Conservation (phyloP, 2,329 filamentous ascomycete species). For the Fusarium lyarnte region DNA sequence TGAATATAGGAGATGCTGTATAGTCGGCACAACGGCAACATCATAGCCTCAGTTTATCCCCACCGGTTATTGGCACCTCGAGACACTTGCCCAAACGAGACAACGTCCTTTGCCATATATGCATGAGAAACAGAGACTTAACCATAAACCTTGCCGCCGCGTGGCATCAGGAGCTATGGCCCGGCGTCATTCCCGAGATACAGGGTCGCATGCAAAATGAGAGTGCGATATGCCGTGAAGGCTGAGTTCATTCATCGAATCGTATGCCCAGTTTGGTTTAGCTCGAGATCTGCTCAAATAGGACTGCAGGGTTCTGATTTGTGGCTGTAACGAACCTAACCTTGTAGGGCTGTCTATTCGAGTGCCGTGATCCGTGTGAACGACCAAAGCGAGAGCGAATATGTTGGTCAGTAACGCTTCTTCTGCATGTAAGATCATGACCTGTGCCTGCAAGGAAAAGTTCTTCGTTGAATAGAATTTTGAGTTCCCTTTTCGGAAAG, state of each 20-base stretch:
- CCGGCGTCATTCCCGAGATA: not conserved
- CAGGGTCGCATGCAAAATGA: not conserved
- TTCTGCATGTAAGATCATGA: slow-evolving; percentile 1
- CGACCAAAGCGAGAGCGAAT: not conserved
- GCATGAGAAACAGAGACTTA: not conserved
- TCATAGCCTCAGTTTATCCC: slow-evolving; percentile 8
- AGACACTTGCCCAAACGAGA: slow-evolving; percentile 3
- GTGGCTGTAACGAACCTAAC: slow-evolving; percentile 19
- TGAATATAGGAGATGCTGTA: not conserved
- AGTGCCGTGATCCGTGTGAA: slow-evolving; percentile 17
- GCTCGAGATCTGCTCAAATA: slow-evolving; percentile 3
- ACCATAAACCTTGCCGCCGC: not conserved
- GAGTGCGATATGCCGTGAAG: not conserved
- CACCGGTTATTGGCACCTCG: slow-evolving; percentile 2
- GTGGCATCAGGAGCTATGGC: not conserved
- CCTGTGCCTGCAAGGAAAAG: not conserved
- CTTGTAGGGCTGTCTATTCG: slow-evolving; percentile 29
- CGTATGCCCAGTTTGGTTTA: slow-evolving; percentile 19
- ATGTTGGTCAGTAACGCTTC: not conserved
- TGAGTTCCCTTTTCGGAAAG: not conserved
- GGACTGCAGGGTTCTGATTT: not conserved
- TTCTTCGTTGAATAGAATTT: not conserved
- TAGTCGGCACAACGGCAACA: slow-evolving; percentile 13
- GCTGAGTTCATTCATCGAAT: slow-evolving; percentile 20
- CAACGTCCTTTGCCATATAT: not conserved